phyloP scores from a whole-genome alignment of 345 rosid genomes.

The Pistacia vera region DNA sequence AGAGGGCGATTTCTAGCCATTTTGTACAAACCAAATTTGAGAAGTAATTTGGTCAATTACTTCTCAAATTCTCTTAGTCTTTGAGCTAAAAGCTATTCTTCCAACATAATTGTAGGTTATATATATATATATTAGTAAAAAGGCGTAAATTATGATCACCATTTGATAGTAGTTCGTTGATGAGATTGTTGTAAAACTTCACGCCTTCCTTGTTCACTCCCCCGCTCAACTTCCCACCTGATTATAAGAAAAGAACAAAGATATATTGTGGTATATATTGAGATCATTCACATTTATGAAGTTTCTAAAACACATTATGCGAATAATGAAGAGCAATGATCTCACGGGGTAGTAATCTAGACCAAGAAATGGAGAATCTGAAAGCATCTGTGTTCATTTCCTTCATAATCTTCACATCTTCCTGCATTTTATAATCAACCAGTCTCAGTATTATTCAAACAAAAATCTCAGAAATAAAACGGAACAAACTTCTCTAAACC shows the following conservation, averaged over 20 bases:
- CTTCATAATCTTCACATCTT: constrained; percentile 56
- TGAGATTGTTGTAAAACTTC: constrained; percentile 33
- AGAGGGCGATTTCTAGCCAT: too few relatives aligned
- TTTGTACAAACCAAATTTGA: too few relatives aligned
- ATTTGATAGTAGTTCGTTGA: constrained; percentile 31
- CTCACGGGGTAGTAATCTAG: constrained; percentile 38
- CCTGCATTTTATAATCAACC: constrained; percentile 22
- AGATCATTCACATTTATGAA: too few relatives aligned
- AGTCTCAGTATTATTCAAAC: background rate
- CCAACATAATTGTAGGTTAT: too few relatives aligned
- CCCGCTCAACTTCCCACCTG: constrained; percentile 32
- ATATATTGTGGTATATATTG: too few relatives aligned
- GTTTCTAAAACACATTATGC: too few relatives aligned
- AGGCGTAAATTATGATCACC: constrained; percentile 15
- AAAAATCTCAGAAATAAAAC: constrained; percentile 22
- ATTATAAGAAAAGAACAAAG: background rate
- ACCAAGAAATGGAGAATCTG: constrained; percentile 47
- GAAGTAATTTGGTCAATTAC: too few relatives aligned
- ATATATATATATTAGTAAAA: too few relatives aligned
- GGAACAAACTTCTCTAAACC: constrained; percentile 3
- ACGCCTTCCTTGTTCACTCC: constrained; percentile 27
- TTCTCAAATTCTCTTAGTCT: too few relatives aligned
- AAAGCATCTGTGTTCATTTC: constrained; percentile 51
- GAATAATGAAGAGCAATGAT: background rate
- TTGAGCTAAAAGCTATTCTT: too few relatives aligned